Evolutionary conservation across 148 eudicot genomes (phyloP).

Genomic region (Arctostaphylos glauca): DNA sequence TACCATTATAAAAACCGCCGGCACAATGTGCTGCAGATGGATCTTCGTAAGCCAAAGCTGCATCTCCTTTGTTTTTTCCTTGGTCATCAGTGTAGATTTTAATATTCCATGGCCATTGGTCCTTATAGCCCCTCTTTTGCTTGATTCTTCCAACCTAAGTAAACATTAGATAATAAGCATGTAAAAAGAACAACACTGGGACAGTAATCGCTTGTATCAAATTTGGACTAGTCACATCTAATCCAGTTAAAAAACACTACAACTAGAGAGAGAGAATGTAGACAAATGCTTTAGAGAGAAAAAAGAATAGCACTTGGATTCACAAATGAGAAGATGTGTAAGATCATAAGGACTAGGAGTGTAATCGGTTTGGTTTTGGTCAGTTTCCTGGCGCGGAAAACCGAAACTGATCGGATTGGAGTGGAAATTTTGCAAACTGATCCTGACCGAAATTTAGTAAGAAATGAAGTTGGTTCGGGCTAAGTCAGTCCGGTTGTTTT

Average conservation of each 20-base stretch:
- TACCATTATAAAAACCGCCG: slow-evolving; percentile 81
- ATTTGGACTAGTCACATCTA: neutral
- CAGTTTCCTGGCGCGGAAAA: too few relatives aligned
- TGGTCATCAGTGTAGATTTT: slow-evolving; percentile 86
- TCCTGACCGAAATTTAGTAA: too few relatives aligned
- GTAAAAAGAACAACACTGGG: neutral
- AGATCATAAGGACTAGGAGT: neutral
- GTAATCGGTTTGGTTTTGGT: too few relatives aligned
- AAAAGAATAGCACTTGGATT: too few relatives aligned
- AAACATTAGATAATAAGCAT: neutral
- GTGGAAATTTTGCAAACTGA: too few relatives aligned
- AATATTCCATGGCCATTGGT: slow-evolving; percentile 97
- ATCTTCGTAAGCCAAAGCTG: slow-evolving; percentile 79
- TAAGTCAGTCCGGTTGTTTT: too few relatives aligned
- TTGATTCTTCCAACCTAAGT: slow-evolving; percentile 84
- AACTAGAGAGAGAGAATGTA: neutral
- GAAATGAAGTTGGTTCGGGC: too few relatives aligned
- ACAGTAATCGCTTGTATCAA: neutral
- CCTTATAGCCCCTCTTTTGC: slow-evolving; percentile 94
- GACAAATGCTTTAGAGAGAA: too few relatives aligned
- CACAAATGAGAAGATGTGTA: neutral
- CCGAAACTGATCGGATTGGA: too few relatives aligned
- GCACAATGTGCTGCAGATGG: slow-evolving; percentile 95
- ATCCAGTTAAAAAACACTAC: neutral
- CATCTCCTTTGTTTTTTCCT: slow-evolving; percentile 96